Evolutionary conservation across 2,329 filamentous ascomycete species (phyloP).

Genomic region (Monosporascus ibericus): DNA sequence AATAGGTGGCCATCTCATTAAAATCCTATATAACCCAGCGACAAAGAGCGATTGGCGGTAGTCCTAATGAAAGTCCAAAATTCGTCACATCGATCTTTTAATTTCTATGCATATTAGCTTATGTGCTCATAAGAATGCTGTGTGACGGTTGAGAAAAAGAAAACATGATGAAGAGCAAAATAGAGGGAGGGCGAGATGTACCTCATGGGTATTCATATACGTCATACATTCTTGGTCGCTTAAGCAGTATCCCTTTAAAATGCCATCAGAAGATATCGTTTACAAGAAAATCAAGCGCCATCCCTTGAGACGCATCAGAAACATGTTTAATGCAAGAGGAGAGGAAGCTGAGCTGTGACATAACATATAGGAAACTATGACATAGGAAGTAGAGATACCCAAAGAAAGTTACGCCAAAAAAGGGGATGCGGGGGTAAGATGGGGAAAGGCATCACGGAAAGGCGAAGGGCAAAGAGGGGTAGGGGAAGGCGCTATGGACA

Average conservation of each 20-base stretch:
- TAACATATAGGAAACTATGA: neutral
- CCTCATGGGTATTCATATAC: neutral
- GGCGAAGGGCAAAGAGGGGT: neutral
- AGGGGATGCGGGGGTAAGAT: neutral
- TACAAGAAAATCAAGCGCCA: neutral
- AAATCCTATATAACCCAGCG: too few species aligned
- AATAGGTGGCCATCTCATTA: too few species aligned
- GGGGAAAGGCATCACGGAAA: neutral
- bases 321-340: neutral
- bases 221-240: neutral
- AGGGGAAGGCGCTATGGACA: constrained; percentile 11
- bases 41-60: too few species aligned
- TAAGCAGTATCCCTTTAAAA: neutral
- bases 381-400: neutral
- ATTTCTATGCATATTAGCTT: neutral
- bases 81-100: neutral
- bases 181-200: neutral
- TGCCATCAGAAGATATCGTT: neutral
- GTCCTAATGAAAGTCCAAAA: neutral
- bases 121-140: neutral
- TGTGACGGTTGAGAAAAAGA: neutral
- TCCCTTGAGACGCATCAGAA: neutral
- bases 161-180: neutral
- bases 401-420: neutral
- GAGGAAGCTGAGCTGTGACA: neutral